Base-by-base conservation (phyloP, 257 asterid genomes). In the Petunia secreta region DNA sequence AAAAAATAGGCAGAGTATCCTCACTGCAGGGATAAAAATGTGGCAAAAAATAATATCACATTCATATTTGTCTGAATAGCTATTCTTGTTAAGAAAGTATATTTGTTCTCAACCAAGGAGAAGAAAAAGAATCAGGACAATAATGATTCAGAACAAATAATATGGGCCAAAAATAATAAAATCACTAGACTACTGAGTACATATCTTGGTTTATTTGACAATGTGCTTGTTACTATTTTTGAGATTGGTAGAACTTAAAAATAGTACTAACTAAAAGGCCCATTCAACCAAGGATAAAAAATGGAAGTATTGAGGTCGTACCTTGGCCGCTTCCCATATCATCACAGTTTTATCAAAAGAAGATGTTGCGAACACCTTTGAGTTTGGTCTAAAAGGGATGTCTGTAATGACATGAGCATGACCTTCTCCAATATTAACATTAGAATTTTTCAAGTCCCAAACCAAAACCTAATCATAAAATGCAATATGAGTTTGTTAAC, bases 261-360 rank as follows among this genome's bases (percentile, higher is more conserved):
- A 25, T 25, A 25, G 25, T 25, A 25, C 25, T 25, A 25, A 25
- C 25, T 25, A 25, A 25, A 25, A 25, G 25, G 25, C 25, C 25
- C 25, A 25, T 25, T 25, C 25, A 25, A 25, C 25, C 25, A 25
- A 25, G 25, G 25, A 25, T 25, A 25, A 25, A 25, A 25, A 66
- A 75, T 11, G 40, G 57, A 37, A 11, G 75, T 25, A 68, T 68
- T 43, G 40, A 8, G 58, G 38, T 69, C 60, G 55, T 60, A 90
- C 91, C 81, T 83, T 80, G 80, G 15, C n/a, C 63, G 88, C 89
- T 68, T 89, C 86, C 87, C 87, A 87, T 84, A 91, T 77, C 74
- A 60, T 85, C 57, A 89, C 78, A 8, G 65, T 84, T 83, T 36
- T 85, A 63, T 89, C 93, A 54, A 83, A 63, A 2, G 89, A 89